Percentiles rank a stretch among this genome's conserved stretches.
These are phyloP conservation scores for Fusarium piperis DNA, from an alignment of 2,329 filamentous ascomycete species.

Conservation along the genomic window DNA sequence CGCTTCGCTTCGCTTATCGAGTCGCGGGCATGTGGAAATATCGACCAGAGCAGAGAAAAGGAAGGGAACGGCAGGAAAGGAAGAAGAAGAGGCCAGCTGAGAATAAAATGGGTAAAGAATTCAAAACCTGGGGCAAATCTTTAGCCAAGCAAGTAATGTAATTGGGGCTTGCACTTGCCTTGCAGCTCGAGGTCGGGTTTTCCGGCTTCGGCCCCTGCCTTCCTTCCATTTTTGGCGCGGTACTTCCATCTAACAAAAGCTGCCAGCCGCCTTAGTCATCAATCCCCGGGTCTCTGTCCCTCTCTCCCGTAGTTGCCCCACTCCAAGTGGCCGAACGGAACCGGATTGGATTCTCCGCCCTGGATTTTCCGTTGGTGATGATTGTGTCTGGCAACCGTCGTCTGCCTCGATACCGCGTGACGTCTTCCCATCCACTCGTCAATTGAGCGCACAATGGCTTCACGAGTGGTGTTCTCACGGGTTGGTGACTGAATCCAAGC, in stretches of 20 bases:
- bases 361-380: conserved; percentile 42
- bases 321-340: conserved; percentile 32
- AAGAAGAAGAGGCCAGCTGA: neutral
- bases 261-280: conserved; percentile 28
- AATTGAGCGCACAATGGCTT: conserved; percentile 67
- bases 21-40: conserved; percentile 12
- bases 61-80: neutral
- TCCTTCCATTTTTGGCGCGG: conserved; percentile 16
- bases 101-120: conserved; percentile 20
- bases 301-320: neutral
- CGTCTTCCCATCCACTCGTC: conserved; percentile 44
- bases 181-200: conserved; percentile 15
- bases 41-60: neutral
- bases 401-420: conserved; percentile 41
- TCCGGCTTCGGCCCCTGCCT: conserved; percentile 29
- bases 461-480: conserved; percentile 67
- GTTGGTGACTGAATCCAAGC: conserved; percentile 49
- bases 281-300: neutral
- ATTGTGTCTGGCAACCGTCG: conserved; percentile 35
- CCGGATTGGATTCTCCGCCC: conserved; percentile 41
- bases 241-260: conserved; percentile 10
- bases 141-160: conserved; percentile 8
- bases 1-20: conserved; percentile 7
- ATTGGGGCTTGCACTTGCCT: conserved; percentile 1
- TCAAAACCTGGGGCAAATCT: conserved; percentile 14